A percentile compares a stretch with the other conserved stretches of the same genome.
Evolutionary conservation across 805 yeast species (phyloP).

Genomic region (Saturnispora sekii): DNA sequence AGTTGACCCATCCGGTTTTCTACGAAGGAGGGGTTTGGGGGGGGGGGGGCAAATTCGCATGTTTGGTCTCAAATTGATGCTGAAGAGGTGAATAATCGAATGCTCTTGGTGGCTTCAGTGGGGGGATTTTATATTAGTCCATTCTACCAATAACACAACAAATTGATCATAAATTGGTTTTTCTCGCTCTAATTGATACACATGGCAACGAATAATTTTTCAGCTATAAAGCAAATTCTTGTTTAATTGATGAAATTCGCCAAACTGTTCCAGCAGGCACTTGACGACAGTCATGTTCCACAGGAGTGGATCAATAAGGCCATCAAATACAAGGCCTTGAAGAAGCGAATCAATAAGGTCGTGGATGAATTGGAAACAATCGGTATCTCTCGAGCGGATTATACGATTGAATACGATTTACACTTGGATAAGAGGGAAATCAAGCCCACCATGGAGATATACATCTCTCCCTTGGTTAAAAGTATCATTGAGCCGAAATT

Average conservation of each 20-base stretch:
- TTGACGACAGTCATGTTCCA: slow-evolving; percentile 53
- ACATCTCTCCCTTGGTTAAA: slow-evolving; percentile 17
- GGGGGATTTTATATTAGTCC: no score
- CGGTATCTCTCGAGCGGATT: slow-evolving; percentile 43
- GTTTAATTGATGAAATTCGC: slow-evolving; percentile 57
- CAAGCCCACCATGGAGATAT: slow-evolving; percentile 19
- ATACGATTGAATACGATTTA: slow-evolving; percentile 17
- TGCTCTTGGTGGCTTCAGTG: no score
- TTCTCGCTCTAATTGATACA: background rate
- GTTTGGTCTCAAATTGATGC: no score
- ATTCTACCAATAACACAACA: no score
- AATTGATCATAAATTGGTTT: background rate
- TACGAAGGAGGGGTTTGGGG: background rate
- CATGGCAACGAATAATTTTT: background rate
- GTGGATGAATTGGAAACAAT: slow-evolving; percentile 51
- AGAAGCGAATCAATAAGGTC: slow-evolving; percentile 56
- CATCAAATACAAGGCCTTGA: slow-evolving; percentile 61
- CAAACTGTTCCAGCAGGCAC: slow-evolving; percentile 54
- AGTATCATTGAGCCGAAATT: slow-evolving; percentile 15
- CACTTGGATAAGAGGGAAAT: slow-evolving; percentile 14
- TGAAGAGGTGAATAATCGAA: no score
- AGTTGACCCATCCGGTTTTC: background rate
- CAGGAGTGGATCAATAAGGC: slow-evolving; percentile 59
- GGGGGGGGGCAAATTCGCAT: background rate
- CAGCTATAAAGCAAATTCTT: no score